Conservation (phyloP, 371 early-diverging fungal genomes). For the Rhizomucor pusillus region DNA sequence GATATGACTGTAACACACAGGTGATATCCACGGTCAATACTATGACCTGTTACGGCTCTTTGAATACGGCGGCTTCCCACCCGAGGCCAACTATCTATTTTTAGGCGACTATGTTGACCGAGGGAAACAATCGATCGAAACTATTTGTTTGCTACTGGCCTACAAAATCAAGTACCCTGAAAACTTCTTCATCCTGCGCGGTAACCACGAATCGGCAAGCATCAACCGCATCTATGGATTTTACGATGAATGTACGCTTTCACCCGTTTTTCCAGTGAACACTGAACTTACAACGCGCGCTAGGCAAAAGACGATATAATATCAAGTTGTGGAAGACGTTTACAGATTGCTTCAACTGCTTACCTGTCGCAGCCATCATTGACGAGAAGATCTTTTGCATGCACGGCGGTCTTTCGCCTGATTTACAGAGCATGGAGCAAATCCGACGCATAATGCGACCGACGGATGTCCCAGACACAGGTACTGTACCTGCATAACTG, state of each 20-base stretch:
- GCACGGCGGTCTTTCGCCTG: slow-evolving; percentile 99
- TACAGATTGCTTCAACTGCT: slow-evolving; percentile 97
- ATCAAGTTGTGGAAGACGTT: slow-evolving; percentile 98
- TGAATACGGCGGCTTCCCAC: slow-evolving; percentile 91
- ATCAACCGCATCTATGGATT: slow-evolving; percentile 99
- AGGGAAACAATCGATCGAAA: slow-evolving; percentile 87
- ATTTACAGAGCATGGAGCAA: slow-evolving; percentile 88
- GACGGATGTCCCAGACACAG: slow-evolving; percentile 94
- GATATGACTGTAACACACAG: slow-evolving; percentile 7
- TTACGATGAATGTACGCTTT: slow-evolving; percentile 92
- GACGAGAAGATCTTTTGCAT: slow-evolving; percentile 98
- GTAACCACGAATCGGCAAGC: slow-evolving; percentile 94
- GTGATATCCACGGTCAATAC: slow-evolving; percentile 87
- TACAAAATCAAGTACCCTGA: slow-evolving; percentile 96
- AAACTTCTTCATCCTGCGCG: slow-evolving; percentile 95
- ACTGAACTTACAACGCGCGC: background rate
- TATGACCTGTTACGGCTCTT: slow-evolving; percentile 93
- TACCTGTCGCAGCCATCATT: slow-evolving; percentile 96
- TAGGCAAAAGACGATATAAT: slow-evolving; percentile 88
- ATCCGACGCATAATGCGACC: slow-evolving; percentile 91
- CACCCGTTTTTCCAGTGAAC: background rate
- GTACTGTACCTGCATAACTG: slow-evolving; percentile 12
- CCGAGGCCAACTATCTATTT: slow-evolving; percentile 90
- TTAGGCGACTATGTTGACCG: slow-evolving; percentile 97
- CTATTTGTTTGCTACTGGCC: slow-evolving; percentile 73